Conservation (phyloP, 73 alveolate genomes). For the Paramecium sonneborni region DNA sequence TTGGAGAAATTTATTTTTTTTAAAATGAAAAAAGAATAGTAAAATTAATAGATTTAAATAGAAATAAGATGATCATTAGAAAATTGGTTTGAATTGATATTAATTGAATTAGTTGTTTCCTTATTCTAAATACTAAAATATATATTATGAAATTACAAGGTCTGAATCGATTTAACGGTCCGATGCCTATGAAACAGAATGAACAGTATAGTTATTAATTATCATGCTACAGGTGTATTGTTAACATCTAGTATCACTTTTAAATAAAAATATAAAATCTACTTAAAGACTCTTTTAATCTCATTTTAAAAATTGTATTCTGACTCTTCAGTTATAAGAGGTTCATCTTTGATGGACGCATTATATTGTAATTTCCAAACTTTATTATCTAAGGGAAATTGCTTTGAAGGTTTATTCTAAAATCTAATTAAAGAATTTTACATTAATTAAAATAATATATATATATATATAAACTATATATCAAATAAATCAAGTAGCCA, state of each 20-base stretch:
- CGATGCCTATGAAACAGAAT: neutral
- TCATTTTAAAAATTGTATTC: neutral
- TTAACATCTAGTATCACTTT: neutral
- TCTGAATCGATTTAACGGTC: neutral
- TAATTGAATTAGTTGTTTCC: neutral
- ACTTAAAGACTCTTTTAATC: neutral
- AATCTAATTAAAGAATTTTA: neutral
- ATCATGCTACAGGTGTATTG: neutral
- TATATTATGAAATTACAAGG: neutral
- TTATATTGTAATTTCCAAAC: neutral
- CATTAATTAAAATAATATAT: neutral
- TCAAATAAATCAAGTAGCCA: conserved; percentile 32
- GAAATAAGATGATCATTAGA: neutral
- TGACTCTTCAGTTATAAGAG: neutral
- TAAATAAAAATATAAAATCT: neutral
- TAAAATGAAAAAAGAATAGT: neutral
- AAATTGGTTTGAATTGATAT: neutral
- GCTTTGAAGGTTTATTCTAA: neutral
- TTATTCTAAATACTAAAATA: neutral
- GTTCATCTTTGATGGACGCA: neutral
- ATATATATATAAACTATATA: conserved; percentile 1
- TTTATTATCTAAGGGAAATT: neutral
- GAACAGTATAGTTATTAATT: neutral
- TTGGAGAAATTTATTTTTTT: neutral
- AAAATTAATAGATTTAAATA: neutral